These are phyloP conservation scores for Trypanosoma platydactyli DNA, from an alignment of 208 protist genomes.

Conservation along the genomic window DNA sequence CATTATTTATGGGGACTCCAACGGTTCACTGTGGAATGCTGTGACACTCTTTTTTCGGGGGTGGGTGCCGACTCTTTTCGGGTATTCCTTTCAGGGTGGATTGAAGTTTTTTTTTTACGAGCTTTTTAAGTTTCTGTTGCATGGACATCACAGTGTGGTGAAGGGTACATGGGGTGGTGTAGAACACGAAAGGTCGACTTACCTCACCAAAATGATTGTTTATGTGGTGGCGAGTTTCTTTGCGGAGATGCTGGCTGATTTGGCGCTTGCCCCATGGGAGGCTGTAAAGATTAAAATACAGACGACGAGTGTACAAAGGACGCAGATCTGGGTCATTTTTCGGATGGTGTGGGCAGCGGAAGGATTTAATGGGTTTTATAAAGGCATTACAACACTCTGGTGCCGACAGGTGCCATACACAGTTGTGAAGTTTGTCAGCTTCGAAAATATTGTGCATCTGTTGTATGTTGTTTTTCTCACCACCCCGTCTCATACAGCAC, in stretches of 20 bases:
- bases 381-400: constrained; percentile 89
- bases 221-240: constrained; percentile 60
- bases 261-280: constrained; percentile 73
- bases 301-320: constrained; percentile 33
- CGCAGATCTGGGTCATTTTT: constrained; percentile 36
- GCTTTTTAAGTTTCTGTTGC: constrained; percentile 62
- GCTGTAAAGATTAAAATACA: constrained; percentile 81
- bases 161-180: background rate
- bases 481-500: constrained; percentile 6
- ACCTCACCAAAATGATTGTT: constrained; percentile 29
- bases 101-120: constrained; percentile 85
- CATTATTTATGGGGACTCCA: constrained; percentile 39
- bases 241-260: constrained; percentile 73
- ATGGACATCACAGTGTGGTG: background rate
- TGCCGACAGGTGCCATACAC: constrained; percentile 94
- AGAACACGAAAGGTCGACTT: constrained; percentile 1
- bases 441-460: constrained; percentile 51
- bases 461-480: constrained; percentile 30
- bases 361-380: constrained; percentile 78
- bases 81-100: constrained; percentile 59
- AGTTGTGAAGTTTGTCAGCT: constrained; percentile 92
- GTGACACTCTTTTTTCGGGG: constrained; percentile 55
- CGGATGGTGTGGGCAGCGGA: constrained; percentile 58
- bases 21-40: constrained; percentile 24
- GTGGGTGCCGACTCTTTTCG: constrained; percentile 65